These are phyloP conservation scores for Anisogramma anomala DNA, from an alignment of 2,329 filamentous ascomycete genomes.

Conservation along the genomic window DNA sequence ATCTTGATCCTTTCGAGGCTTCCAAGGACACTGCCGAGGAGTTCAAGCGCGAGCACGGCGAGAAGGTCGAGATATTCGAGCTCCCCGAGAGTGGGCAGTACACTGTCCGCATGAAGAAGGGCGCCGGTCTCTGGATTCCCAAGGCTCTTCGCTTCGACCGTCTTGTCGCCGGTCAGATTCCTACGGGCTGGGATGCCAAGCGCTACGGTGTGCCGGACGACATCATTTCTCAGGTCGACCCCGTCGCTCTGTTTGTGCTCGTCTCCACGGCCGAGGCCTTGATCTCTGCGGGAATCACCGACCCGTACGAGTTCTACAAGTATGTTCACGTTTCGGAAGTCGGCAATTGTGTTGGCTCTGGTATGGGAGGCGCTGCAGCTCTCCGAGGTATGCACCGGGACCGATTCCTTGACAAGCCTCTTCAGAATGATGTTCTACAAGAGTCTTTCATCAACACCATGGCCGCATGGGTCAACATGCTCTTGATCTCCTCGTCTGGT, in stretches of 20 bases:
- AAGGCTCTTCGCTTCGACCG: slow-evolving; percentile 97
- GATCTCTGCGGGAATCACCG: slow-evolving; percentile 86
- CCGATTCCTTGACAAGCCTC: slow-evolving; percentile 87
- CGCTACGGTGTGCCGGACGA: slow-evolving; percentile 94
- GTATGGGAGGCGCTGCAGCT: slow-evolving; percentile 89
- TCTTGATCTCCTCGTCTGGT: slow-evolving; percentile 90
- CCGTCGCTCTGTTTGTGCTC: slow-evolving; percentile 87
- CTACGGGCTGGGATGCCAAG: slow-evolving; percentile 94
- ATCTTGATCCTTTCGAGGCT: slow-evolving; percentile 91
- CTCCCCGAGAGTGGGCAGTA: slow-evolving; percentile 88
- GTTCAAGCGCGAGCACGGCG: slow-evolving; percentile 92
- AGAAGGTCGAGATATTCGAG: slow-evolving; percentile 96
- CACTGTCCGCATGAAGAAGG: slow-evolving; percentile 90
- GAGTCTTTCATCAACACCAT: slow-evolving; percentile 99
- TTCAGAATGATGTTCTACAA: slow-evolving; percentile 97
- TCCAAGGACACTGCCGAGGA: slow-evolving; percentile 96
- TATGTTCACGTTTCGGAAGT: slow-evolving; percentile 97
- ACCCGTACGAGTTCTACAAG: slow-evolving; percentile 99
- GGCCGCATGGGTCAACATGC: slow-evolving; percentile 99
- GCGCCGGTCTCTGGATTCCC: slow-evolving; percentile 85
- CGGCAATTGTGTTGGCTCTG: slow-evolving; percentile 95
- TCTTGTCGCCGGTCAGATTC: slow-evolving; percentile 91
- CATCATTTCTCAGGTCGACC: slow-evolving; percentile 95
- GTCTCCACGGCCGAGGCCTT: slow-evolving; percentile 89
- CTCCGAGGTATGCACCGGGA: slow-evolving; percentile 98